phyloP scores from a whole-genome alignment of 257 asterid genomes.

The Nicotiana benthamiana region DNA sequence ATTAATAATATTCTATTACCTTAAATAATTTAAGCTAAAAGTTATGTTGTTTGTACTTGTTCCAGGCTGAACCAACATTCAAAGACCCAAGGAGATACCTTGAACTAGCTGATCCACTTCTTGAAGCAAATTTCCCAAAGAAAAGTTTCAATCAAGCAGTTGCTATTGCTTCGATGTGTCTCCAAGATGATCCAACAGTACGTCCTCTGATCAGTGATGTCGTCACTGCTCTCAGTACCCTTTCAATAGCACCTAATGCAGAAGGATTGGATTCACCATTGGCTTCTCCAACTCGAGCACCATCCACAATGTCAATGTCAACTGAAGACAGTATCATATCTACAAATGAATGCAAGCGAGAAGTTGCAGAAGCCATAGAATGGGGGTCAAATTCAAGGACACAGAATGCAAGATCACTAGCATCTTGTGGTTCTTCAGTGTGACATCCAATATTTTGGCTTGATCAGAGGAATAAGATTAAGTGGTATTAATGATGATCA shows the following conservation, averaged over 20 bases:
- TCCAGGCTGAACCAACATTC: slow-evolving; percentile 60
- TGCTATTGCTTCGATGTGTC: slow-evolving; percentile 76
- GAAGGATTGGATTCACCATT: slow-evolving; percentile 7
- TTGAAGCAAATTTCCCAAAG: slow-evolving; percentile 45
- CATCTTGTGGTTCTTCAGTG: slow-evolving; percentile 13
- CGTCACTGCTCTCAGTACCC: slow-evolving; percentile 77
- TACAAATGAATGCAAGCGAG: slow-evolving; percentile 43
- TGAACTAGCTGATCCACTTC: slow-evolving; percentile 65
- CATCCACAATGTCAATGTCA: not conserved
- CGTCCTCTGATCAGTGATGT: slow-evolving; percentile 81
- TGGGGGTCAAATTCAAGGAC: slow-evolving; percentile 69
- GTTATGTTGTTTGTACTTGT: not conserved
- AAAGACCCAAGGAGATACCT: slow-evolving; percentile 45
- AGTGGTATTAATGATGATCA: not conserved
- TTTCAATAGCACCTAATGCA: slow-evolving; percentile 32
- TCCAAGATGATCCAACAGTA: slow-evolving; percentile 52
- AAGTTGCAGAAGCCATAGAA: slow-evolving; percentile 76
- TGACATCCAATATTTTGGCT: not conserved
- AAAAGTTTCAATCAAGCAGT: slow-evolving; percentile 69
- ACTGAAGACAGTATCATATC: not conserved
- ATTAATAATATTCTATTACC: not conserved
- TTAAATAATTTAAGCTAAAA: not conserved
- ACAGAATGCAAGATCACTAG: slow-evolving; percentile 14
- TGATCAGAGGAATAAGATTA: not conserved
- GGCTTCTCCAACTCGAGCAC: slow-evolving; percentile 17